Evolutionary conservation across 2,329 filamentous ascomycete genomes (phyloP).

Genomic region (Botrytis porri): DNA sequence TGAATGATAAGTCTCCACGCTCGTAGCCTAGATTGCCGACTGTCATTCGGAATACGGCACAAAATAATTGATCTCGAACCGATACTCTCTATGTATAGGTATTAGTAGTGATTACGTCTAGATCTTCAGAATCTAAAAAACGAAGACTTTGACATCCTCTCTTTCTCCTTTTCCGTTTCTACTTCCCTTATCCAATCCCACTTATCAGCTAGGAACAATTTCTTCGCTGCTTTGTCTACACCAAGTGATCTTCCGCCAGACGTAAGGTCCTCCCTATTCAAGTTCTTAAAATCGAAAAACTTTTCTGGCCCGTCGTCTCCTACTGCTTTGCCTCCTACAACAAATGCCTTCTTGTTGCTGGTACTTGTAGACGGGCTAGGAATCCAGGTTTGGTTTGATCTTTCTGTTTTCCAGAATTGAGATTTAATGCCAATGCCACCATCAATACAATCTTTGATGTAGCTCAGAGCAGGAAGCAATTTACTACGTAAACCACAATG

Average conservation of each 20-base stretch:
- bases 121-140: slow-evolving; percentile 17
- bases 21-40: not conserved
- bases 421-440: slow-evolving; percentile 31
- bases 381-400: slow-evolving; percentile 33
- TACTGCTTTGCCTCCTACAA: slow-evolving; percentile 27
- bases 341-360: slow-evolving; percentile 26
- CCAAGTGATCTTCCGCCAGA: slow-evolving; percentile 50
- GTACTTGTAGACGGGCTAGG: not conserved
- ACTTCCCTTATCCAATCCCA: slow-evolving; percentile 54
- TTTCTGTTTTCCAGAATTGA: slow-evolving; percentile 29
- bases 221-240: slow-evolving; percentile 50
- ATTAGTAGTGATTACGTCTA: not conserved
- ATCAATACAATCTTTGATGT: slow-evolving; percentile 57
- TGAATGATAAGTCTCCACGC: not conserved
- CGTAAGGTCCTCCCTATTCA: slow-evolving; percentile 48
- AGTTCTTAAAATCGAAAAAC: slow-evolving; percentile 45
- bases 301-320: slow-evolving; percentile 23
- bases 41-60: not conserved
- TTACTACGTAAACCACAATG: slow-evolving; percentile 69
- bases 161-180: slow-evolving; percentile 19
- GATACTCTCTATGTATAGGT: not conserved
- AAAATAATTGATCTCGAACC: not conserved
- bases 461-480: slow-evolving; percentile 63
- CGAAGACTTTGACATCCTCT: slow-evolving; percentile 23
- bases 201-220: slow-evolving; percentile 53